Base-by-base conservation (phyloP, 1,284 basidiomycete species). In the Psilocybe mexicana region DNA sequence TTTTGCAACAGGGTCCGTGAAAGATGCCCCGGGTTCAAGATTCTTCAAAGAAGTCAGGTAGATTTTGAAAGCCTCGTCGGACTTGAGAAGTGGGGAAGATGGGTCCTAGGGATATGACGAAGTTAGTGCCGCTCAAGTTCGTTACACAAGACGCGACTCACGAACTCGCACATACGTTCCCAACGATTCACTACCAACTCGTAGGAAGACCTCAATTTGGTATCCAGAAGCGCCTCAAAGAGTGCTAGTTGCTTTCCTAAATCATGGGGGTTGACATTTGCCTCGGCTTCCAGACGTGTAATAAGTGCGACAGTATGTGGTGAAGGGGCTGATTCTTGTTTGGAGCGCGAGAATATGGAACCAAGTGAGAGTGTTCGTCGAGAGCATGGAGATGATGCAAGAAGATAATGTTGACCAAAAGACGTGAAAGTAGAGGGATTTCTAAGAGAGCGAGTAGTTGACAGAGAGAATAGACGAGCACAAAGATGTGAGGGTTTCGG, bases 81-180 rank as follows among this genome's bases (percentile, higher is more conserved):
- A 90, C 50, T 76, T 79, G 28, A 93, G 72, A 30, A 92, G 74
- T 2, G 88, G 87, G 3, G 87, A 90, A 2, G 76, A 58, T 11
- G 85, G 78, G 65, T 88, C 83, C 90, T 92, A 59, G 40, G 52
- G 58, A 51, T 33, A n/a, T 25, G n/a, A 44, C 62, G 58, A 58
- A 50, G 18, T 54, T 48, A 30, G 47, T 57, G 36, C 33, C 53
- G 35, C 46, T 36, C 40, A 54, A 47, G 14, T 46, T 46, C 28
- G 55, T 26, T 35, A 47, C 6, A 48, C 26, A 45, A 28, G 25
- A 6, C 52, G 35, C 36, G 11, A 84, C 88, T 70, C 74, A 92
- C 91, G 68, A 87, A 90, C 80, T 92, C 87, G 65, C 81, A 83
- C 81, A 87, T 85, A 62, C 86, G 79, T 68, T 93, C 90, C 90